A percentile compares a stretch with the other conserved stretches of the same genome.
phyloP scores from a whole-genome alignment of 2,329 filamentous ascomycete genomes.

The Scortechinia acanthostroma region DNA sequence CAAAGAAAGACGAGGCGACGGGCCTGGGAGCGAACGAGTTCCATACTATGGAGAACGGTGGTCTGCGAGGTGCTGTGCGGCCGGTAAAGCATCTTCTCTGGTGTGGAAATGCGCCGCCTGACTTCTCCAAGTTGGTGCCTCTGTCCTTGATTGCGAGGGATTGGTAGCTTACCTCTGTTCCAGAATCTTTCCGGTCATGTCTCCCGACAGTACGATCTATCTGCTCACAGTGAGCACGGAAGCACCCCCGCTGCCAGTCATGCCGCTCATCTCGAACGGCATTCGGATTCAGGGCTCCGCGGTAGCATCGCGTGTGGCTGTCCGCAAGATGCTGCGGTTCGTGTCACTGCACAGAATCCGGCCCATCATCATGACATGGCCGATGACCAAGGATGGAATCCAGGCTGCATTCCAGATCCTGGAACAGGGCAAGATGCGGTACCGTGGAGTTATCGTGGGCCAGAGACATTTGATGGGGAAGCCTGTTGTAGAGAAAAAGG shows the following conservation, averaged over 20 bases:
- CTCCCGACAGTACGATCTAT: constrained; percentile 37
- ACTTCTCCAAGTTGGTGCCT: background rate
- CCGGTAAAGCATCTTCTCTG: background rate
- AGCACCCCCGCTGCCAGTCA: constrained; percentile 42
- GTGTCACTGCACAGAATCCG: constrained; percentile 43
- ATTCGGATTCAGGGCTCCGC: constrained; percentile 46
- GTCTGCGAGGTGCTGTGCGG: background rate
- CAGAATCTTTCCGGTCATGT: constrained; percentile 28
- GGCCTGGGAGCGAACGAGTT: constrained; percentile 54
- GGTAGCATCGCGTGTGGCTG: constrained; percentile 39
- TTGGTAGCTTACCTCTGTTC: no score
- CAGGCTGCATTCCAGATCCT: background rate
- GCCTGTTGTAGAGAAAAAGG: no score
- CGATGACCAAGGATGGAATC: constrained; percentile 24
- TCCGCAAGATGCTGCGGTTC: constrained; percentile 48
- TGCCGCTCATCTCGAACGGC: constrained; percentile 40
- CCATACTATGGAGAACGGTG: constrained; percentile 38
- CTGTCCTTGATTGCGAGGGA: background rate
- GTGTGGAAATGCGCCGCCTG: background rate
- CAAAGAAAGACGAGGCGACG: constrained; percentile 56
- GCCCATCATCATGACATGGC: constrained; percentile 44
- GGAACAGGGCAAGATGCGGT: background rate
- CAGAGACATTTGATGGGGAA: no score
- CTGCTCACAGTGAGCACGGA: constrained; percentile 38
- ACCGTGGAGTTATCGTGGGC: background rate